These are phyloP conservation scores for Platanthera guangdongensis DNA, from an alignment of 106 monocot species.

Conservation along the genomic window DNA sequence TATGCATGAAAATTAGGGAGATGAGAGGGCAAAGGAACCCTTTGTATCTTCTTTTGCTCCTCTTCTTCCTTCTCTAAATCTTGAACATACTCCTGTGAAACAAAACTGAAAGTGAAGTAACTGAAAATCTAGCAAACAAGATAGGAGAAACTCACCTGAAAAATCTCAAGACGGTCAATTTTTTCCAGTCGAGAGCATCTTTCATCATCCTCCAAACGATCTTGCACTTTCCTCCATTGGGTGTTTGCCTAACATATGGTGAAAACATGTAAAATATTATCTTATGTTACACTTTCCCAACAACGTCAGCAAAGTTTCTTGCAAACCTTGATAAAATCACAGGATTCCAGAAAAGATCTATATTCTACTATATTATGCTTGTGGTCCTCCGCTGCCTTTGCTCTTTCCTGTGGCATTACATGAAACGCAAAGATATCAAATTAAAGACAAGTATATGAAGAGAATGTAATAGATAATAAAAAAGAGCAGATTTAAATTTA, in stretches of 20 bases:
- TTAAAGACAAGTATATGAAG: background rate
- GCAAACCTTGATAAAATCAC: slow-evolving; percentile 86
- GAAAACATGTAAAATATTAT: slow-evolving; percentile 6
- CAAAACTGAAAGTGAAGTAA: background rate
- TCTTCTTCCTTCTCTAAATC: slow-evolving; percentile 96
- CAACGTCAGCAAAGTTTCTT: background rate
- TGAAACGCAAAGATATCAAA: background rate
- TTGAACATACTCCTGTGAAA: slow-evolving; percentile 71
- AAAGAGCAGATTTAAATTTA: background rate
- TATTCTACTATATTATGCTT: slow-evolving; percentile 70
- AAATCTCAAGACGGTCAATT: slow-evolving; percentile 83
- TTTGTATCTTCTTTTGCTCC: slow-evolving; percentile 78
- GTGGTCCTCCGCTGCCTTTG: slow-evolving; percentile 85
- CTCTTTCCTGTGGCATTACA: slow-evolving; percentile 50
- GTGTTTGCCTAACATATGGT: slow-evolving; percentile 44
- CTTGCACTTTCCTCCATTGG: slow-evolving; percentile 94
- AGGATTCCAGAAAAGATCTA: slow-evolving; percentile 82
- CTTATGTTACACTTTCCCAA: background rate
- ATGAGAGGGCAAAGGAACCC: slow-evolving; percentile 28
- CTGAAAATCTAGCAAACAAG: slow-evolving; percentile 5
- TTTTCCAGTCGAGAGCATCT: slow-evolving; percentile 88
- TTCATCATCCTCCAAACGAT: slow-evolving; percentile 90
- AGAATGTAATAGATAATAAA: background rate
- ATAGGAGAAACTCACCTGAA: slow-evolving; percentile 44
- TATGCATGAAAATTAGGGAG: background rate